Percentiles rank a stretch among this genome's conserved stretches.
These are phyloP conservation scores for Aspergillus neotritici DNA, from an alignment of 2,329 filamentous ascomycete genomes.

Conservation along the genomic window DNA sequence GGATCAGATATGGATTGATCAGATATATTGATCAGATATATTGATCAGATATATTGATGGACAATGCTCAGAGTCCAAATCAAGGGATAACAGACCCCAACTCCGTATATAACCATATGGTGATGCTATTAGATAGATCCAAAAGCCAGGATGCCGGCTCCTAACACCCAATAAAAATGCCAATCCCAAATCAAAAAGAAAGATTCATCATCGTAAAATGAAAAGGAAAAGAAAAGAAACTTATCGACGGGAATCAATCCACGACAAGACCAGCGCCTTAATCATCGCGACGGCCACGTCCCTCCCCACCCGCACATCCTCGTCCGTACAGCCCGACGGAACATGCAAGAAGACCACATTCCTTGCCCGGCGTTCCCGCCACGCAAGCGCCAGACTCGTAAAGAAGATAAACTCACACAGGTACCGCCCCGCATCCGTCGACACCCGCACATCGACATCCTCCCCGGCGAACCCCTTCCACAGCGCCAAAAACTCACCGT, in stretches of 20 bases:
- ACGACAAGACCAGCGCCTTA: conserved; percentile 38
- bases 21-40: too few species aligned
- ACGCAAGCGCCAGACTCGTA: conserved; percentile 53
- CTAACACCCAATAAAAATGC: too few species aligned
- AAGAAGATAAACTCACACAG: conserved; percentile 77
- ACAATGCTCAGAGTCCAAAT: too few species aligned
- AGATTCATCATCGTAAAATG: too few species aligned
- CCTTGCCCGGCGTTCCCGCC: conserved; percentile 26
- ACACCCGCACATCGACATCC: conserved; percentile 48
- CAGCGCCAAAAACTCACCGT: conserved; percentile 28
- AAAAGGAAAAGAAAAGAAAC: too few species aligned
- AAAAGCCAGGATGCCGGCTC: too few species aligned
- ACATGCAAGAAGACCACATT: conserved; percentile 67
- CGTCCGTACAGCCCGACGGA: conserved; percentile 53
- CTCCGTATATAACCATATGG: too few species aligned
- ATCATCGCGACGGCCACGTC: conserved; percentile 41
- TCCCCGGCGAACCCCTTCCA: conserved; percentile 31
- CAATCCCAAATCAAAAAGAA: too few species aligned
- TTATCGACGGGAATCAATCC: conserved; percentile 22
- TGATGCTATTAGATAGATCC: too few species aligned
- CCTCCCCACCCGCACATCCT: conserved; percentile 36
- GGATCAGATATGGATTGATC: too few species aligned
- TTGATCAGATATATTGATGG: too few species aligned
- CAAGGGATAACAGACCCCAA: too few species aligned
- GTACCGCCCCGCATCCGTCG: conserved; percentile 65